These are phyloP conservation scores for Acanthamoeba royreba DNA, from an alignment of 208 protist species.

Conservation along the genomic window DNA sequence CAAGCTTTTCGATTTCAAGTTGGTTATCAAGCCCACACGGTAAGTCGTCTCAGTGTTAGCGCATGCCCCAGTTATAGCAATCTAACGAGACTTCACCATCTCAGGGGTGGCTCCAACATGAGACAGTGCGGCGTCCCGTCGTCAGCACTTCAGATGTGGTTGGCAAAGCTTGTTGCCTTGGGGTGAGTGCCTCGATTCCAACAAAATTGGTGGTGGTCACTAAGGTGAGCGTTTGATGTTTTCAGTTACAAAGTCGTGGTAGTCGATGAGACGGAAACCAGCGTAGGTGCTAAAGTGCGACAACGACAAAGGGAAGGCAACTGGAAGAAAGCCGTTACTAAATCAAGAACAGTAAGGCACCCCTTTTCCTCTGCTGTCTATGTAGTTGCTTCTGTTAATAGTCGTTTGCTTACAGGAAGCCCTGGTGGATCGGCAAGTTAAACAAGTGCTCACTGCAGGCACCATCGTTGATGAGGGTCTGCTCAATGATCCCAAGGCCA, in stretches of 20 bases:
- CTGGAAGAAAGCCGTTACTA: not conserved
- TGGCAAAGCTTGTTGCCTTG: slow-evolving; percentile 59
- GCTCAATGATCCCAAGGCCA: slow-evolving; percentile 36
- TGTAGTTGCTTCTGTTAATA: not conserved
- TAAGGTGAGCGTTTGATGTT: not conserved
- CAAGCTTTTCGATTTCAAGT: slow-evolving; percentile 62
- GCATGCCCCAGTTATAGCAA: not conserved
- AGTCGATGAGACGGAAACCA: slow-evolving; percentile 73
- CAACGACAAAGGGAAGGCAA: not conserved
- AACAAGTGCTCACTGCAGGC: slow-evolving; percentile 52
- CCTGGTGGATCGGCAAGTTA: not conserved
- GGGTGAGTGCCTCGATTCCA: slow-evolving; percentile 1
- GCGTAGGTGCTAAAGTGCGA: slow-evolving; percentile 17
- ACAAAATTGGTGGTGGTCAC: not conserved
- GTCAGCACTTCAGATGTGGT: slow-evolving; percentile 53
- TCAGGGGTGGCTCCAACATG: slow-evolving; percentile 71
- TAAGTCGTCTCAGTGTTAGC: too few relatives aligned
- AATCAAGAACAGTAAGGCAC: not conserved
- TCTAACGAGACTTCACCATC: not conserved
- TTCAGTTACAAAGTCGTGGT: slow-evolving; percentile 63
- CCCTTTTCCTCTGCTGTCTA: not conserved
- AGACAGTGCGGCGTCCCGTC: slow-evolving; percentile 73
- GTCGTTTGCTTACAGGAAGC: not conserved
- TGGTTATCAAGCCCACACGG: slow-evolving; percentile 50
- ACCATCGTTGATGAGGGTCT: slow-evolving; percentile 69